Evolutionary conservation across 495 filamentous ascomycete species (phyloP), one percentile per base, ranked within the genome.

Genomic region (Penicillium dipodomyicola): DNA sequence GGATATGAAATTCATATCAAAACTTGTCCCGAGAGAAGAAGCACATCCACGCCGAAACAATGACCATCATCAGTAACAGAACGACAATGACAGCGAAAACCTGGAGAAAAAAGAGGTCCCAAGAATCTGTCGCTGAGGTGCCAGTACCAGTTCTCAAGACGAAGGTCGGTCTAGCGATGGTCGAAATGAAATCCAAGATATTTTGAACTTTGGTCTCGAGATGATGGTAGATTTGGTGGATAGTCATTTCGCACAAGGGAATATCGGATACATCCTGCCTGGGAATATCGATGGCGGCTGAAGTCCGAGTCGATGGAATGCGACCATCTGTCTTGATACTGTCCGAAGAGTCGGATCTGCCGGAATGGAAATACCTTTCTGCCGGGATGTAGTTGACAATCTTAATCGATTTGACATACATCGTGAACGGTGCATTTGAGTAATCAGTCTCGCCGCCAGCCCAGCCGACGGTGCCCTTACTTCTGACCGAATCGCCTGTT

Each of bases 301-400:
- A 29, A 25, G 23, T 25, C 4, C 14, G 17, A 1, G 1, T 9
- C n/a, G 27, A 48, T n/a, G 45, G 3, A 29, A 32, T 3, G 11
- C 3, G 0, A 3, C 17, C 0, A 8, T 14, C n/a, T 11, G 32
- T 47, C 45, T 30, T 27, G 12, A 47, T 19, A 5, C 45, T 48
- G 10, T 32, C 45, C n/a, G 45, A 19, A 19, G 29, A 48, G 27
- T 29, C 45, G 14, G 29, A 48, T 9, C 14, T 19, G n/a, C 32
- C n/a, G 29, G 45, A 22, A 15, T 48, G 32, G 27, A 17, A 1
- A 32, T 48, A 32, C 10, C 45, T 33, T 17, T 48, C 45, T 2
- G 27, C 45, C n/a, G 45, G 45, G 29, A n/a, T 33, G 27, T 32
- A 48, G 23, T 48, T 33, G 27, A 48, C 45, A 20, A 48, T 48